Evolutionary conservation across 1,284 basidiomycete species (phyloP).

Genomic region (Athelia psychrophila): DNA sequence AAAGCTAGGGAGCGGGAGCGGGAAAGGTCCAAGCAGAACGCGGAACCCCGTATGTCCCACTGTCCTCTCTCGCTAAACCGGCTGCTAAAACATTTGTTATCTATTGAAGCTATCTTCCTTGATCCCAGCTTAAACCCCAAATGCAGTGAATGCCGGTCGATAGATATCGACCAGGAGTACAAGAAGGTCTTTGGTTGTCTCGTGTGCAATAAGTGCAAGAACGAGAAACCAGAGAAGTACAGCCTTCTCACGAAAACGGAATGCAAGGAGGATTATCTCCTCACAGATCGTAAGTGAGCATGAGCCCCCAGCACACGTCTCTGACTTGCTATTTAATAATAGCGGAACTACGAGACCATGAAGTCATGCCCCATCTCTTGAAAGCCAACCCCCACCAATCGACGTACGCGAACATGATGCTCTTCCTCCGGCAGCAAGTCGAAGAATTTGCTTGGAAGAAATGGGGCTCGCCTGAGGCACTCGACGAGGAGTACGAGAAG

Average conservation of each 20-base stretch:
- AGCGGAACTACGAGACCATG: slow-evolving; percentile 93
- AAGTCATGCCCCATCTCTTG: slow-evolving; percentile 89
- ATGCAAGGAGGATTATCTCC: slow-evolving; percentile 93
- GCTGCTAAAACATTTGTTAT: slow-evolving; percentile 2
- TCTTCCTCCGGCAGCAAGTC: slow-evolving; percentile 92
- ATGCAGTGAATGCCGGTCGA: slow-evolving; percentile 78
- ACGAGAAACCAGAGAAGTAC: slow-evolving; percentile 88
- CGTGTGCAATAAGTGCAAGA: slow-evolving; percentile 90
- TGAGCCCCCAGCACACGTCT: background rate
- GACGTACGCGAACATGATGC: slow-evolving; percentile 99
- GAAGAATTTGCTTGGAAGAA: slow-evolving; percentile 97
- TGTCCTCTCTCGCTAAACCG: background rate
- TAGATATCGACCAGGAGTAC: slow-evolving; percentile 84
- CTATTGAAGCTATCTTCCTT: slow-evolving; percentile 55
- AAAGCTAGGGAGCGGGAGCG: slow-evolving; percentile 78
- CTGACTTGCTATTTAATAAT: slow-evolving; percentile 6
- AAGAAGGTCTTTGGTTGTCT: slow-evolving; percentile 79
- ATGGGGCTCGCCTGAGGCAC: slow-evolving; percentile 91
- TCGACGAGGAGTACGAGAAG: slow-evolving; percentile 87
- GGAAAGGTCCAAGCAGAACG: slow-evolving; percentile 61
- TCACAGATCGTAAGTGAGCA: slow-evolving; percentile 74
- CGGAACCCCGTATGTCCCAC: slow-evolving; percentile 63
- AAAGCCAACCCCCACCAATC: slow-evolving; percentile 97
- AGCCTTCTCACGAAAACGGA: slow-evolving; percentile 97
- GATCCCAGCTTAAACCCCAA: slow-evolving; percentile 74